These are phyloP conservation scores for Lentinula boryana DNA, from an alignment of 768 basidiomycete genomes.

Conservation along the genomic window DNA sequence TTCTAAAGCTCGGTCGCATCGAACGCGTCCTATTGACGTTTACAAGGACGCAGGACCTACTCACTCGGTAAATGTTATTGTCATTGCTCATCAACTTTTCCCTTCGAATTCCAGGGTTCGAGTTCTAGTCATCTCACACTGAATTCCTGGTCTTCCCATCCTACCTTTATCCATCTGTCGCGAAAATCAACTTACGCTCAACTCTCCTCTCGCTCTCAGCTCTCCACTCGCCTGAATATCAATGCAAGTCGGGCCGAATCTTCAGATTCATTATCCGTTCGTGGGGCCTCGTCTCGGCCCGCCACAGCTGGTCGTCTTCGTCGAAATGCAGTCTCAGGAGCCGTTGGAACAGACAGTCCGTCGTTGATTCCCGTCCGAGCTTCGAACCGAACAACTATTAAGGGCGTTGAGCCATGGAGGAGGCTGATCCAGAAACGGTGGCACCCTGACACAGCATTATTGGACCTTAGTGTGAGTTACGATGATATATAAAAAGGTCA, in stretches of 20 bases:
- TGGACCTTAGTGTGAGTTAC: slow-evolving; percentile 75
- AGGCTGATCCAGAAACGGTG: slow-evolving; percentile 70
- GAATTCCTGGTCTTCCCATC: slow-evolving; percentile 27
- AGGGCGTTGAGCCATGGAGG: slow-evolving; percentile 61
- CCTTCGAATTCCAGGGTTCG: slow-evolving; percentile 13
- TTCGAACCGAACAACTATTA: neutral
- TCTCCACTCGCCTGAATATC: slow-evolving; percentile 31
- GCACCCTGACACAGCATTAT: slow-evolving; percentile 60
- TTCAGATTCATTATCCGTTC: slow-evolving; percentile 55
- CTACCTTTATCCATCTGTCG: slow-evolving; percentile 18
- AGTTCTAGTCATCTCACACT: slow-evolving; percentile 30
- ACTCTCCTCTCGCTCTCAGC: slow-evolving; percentile 25
- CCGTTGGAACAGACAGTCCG: neutral
- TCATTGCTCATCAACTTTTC: slow-evolving; percentile 20
- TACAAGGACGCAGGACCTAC: slow-evolving; percentile 46
- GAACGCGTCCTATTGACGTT: slow-evolving; percentile 53
- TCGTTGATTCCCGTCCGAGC: slow-evolving; percentile 6
- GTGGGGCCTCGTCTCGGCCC: slow-evolving; percentile 49
- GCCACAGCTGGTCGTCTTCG: slow-evolving; percentile 48
- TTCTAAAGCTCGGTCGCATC: slow-evolving; percentile 56
- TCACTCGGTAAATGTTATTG: slow-evolving; percentile 63
- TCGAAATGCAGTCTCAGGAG: slow-evolving; percentile 46
- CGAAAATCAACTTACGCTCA: slow-evolving; percentile 21
- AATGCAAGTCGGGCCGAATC: slow-evolving; percentile 23
- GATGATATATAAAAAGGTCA: slow-evolving; percentile 6